phyloP scores from a whole-genome alignment of 805 yeast species.

The Hanseniaspora pseudoguilliermondii region DNA sequence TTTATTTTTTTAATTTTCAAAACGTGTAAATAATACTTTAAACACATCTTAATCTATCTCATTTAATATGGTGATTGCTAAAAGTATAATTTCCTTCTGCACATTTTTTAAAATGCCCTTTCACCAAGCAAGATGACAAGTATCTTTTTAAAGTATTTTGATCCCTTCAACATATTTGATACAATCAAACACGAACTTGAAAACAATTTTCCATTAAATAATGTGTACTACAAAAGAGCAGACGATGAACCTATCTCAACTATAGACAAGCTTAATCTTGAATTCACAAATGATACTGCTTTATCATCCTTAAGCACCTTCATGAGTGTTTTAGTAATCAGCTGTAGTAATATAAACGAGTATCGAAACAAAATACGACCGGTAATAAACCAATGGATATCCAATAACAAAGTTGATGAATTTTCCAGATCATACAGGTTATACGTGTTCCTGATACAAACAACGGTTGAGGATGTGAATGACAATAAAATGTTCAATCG shows the following conservation, averaged over 20 bases:
- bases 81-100: too few relatives aligned
- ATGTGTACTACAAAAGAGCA: conserved; percentile 25
- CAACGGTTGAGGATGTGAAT: conserved; percentile 14
- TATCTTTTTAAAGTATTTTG: conserved; percentile 25
- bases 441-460: conserved; percentile 17
- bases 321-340: conserved; percentile 55
- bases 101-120: background rate
- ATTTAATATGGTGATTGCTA: too few relatives aligned
- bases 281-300: conserved; percentile 12
- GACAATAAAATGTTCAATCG: conserved; percentile 26
- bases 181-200: conserved; percentile 22
- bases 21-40: too few relatives aligned
- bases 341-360: conserved; percentile 53
- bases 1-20: background rate
- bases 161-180: conserved; percentile 27
- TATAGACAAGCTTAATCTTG: conserved; percentile 19
- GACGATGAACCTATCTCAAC: conserved; percentile 20
- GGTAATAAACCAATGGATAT: conserved; percentile 67
- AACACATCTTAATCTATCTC: too few relatives aligned
- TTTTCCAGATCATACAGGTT: conserved; percentile 23
- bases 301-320: conserved; percentile 31
- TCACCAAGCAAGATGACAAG: background rate
- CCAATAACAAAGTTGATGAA: conserved; percentile 15
- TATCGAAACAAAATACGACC: conserved; percentile 75
- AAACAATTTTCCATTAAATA: conserved; percentile 22